Percentiles rank a stretch among this genome's conserved stretches.
Conservation (phyloP, 2,329 filamentous ascomycete genomes). For the Apiospora saccharicola region DNA sequence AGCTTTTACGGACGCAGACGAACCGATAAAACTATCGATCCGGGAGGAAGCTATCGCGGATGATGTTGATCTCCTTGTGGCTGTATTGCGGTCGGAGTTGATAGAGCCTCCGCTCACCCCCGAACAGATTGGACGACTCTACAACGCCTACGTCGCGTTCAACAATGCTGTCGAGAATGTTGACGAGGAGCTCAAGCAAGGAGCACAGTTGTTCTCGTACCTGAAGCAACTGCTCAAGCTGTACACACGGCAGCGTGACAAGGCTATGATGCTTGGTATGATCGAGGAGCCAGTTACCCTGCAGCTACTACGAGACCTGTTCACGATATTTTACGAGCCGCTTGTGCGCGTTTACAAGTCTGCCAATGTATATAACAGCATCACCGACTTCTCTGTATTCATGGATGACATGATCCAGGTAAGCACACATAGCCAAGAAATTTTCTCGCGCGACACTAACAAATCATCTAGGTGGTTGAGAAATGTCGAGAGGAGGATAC, state of each 20-base stretch:
- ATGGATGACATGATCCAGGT: constrained; percentile 92
- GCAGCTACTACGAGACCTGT: constrained; percentile 93
- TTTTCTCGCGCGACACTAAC: constrained; percentile 31
- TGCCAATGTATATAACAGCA: constrained; percentile 95
- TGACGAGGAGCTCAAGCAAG: constrained; percentile 86
- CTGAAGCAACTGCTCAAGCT: constrained; percentile 95
- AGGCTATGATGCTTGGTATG: constrained; percentile 94
- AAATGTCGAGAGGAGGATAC: constrained; percentile 77
- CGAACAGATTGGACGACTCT: constrained; percentile 82
- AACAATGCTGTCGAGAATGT: constrained; percentile 92
- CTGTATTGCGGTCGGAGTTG: constrained; percentile 80
- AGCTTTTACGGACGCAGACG: constrained; percentile 77
- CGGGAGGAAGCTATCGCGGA: constrained; percentile 77
- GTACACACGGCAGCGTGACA: constrained; percentile 89
- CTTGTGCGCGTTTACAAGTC: constrained; percentile 98
- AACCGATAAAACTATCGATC: constrained; percentile 76
- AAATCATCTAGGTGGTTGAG: constrained; percentile 62
- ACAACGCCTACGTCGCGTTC: constrained; percentile 96
- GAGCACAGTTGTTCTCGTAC: constrained; percentile 90
- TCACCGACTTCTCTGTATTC: constrained; percentile 94
- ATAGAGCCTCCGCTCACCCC: constrained; percentile 74
- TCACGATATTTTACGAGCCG: constrained; percentile 98
- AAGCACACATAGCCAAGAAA: constrained; percentile 30
- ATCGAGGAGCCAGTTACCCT: constrained; percentile 98
- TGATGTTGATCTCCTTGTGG: constrained; percentile 84